Conservation (phyloP, 2,329 filamentous ascomycete genomes). For the Fusarium compactum region DNA sequence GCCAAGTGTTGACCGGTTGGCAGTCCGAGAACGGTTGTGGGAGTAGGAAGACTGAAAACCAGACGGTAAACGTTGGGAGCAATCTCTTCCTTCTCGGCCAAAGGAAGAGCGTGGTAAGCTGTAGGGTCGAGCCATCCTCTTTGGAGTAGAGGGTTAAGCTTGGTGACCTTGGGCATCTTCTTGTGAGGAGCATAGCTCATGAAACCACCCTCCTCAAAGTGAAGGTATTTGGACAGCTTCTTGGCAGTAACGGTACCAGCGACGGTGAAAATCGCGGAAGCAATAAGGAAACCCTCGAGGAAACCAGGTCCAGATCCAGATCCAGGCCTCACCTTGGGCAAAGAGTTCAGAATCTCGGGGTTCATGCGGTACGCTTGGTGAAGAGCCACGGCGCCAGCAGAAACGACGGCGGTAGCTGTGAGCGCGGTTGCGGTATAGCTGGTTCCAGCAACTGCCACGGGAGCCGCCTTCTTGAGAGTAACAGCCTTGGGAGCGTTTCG, state of each 20-base stretch:
- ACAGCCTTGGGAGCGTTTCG: constrained; percentile 28
- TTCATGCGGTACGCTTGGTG: constrained; percentile 33
- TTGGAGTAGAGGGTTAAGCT: constrained; percentile 41
- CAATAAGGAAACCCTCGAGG: constrained; percentile 28
- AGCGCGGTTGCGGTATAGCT: constrained; percentile 11
- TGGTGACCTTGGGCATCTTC: constrained; percentile 54
- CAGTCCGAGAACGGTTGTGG: constrained; percentile 61
- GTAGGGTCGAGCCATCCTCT: constrained; percentile 64
- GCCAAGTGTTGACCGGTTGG: constrained; percentile 69
- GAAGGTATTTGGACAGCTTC: constrained; percentile 50
- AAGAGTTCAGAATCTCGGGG: constrained; percentile 1
- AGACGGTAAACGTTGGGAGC: constrained; percentile 61
- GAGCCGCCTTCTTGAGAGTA: constrained; percentile 13
- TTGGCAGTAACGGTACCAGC: constrained; percentile 49
- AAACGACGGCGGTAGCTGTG: constrained; percentile 21
- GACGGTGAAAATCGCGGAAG: constrained; percentile 41
- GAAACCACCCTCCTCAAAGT: constrained; percentile 42
- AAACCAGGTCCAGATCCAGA: constrained; percentile 25
- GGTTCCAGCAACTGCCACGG: constrained; percentile 28
- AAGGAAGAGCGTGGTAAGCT: constrained; percentile 60
- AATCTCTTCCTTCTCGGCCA: constrained; percentile 55
- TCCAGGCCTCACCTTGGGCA: constrained; percentile 26
- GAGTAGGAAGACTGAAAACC: constrained; percentile 61
- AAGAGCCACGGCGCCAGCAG: constrained; percentile 20
- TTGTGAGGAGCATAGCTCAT: constrained; percentile 49